Conservation (phyloP, 768 basidiomycete genomes). For the Lactarius akahatsu region DNA sequence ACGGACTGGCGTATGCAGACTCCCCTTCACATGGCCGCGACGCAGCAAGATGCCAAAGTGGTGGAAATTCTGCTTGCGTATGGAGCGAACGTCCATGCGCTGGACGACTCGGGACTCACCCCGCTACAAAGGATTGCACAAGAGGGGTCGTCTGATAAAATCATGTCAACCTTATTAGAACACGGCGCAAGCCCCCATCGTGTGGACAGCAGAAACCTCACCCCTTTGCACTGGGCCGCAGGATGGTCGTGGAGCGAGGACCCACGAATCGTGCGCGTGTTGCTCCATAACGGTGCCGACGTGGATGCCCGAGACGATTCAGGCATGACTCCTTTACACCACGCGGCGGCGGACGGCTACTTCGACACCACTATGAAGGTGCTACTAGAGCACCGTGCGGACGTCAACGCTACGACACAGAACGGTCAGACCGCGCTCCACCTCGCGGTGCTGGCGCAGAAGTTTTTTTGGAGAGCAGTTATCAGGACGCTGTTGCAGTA, state of each 20-base stretch:
- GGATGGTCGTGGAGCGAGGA: neutral
- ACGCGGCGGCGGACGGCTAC: neutral
- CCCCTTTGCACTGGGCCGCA: neutral
- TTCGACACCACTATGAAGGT: neutral
- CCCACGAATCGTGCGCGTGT: neutral
- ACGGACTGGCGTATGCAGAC: constrained; percentile 2
- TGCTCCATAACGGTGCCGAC: constrained; percentile 10
- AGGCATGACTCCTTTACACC: constrained; percentile 13
- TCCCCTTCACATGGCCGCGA: constrained; percentile 4
- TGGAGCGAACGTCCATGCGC: constrained; percentile 1
- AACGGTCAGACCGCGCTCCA: neutral
- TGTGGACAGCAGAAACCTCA: neutral
- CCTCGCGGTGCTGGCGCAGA: neutral
- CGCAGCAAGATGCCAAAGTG: neutral
- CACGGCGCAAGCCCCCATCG: neutral
- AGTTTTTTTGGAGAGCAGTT: neutral
- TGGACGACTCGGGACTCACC: constrained; percentile 3
- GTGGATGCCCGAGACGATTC: constrained; percentile 2
- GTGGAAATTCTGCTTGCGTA: constrained; percentile 6
- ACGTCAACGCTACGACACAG: neutral
- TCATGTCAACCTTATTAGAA: neutral
- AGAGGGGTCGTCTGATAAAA: neutral
- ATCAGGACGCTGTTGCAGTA: neutral
- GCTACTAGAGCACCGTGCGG: constrained; percentile 2
- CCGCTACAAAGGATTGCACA: neutral